Percentiles rank a stretch among this genome's conserved stretches.
Evolutionary conservation across 83 land plant species (phyloP).

Genomic region (Thuja plicata): DNA sequence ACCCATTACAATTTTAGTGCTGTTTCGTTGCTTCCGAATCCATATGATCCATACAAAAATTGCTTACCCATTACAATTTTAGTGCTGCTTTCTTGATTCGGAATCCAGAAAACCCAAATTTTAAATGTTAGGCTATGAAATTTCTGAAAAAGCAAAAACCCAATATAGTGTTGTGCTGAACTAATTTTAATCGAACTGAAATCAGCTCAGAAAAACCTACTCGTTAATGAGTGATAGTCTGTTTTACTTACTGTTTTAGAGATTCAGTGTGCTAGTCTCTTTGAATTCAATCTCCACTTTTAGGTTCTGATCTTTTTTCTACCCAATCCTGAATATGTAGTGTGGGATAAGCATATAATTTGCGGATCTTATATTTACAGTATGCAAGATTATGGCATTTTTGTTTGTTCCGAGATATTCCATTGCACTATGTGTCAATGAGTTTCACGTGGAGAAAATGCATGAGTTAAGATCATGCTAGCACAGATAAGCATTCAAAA

Average conservation of each 20-base stretch:
- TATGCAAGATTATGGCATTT: background rate
- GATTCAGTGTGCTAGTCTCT: background rate
- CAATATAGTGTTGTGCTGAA: background rate
- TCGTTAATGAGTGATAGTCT: background rate
- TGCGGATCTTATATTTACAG: background rate
- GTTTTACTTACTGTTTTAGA: background rate
- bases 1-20: no score
- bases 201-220: background rate
- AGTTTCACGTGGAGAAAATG: background rate
- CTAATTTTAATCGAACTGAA: background rate
- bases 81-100: background rate
- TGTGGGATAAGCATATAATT: background rate
- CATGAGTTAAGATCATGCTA: no score
- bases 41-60: no score
- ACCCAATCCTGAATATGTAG: background rate
- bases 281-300: background rate
- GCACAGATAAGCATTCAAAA: no score
- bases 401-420: background rate
- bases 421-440: background rate
- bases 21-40: no score
- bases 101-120: background rate
- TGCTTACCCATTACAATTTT: background rate
- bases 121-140: background rate
- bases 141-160: background rate
- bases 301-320: background rate